Percentiles rank a stretch among this genome's conserved stretches.
Evolutionary conservation across 1,284 basidiomycete species (phyloP).

Genomic region (Boletus semigastroideus): DNA sequence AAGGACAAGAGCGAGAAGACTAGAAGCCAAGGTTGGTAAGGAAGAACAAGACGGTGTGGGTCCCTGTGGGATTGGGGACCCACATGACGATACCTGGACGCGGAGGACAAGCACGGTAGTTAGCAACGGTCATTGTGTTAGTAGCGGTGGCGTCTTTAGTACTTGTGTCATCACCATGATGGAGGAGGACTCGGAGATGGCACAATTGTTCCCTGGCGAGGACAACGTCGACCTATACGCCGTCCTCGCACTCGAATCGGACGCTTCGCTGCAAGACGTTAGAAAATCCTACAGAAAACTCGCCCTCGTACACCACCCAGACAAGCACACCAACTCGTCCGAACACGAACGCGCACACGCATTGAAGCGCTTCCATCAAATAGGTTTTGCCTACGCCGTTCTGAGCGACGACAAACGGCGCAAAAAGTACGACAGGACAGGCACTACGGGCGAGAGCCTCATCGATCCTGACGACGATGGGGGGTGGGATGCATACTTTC

Average conservation of each 20-base stretch:
- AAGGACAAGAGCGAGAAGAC: background rate
- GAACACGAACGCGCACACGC: conserved; percentile 64
- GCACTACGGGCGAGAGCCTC: conserved; percentile 77
- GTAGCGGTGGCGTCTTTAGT: conserved; percentile 3
- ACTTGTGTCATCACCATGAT: conserved; percentile 34
- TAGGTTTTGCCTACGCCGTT: conserved; percentile 89
- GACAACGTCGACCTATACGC: conserved; percentile 75
- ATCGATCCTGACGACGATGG: conserved; percentile 67
- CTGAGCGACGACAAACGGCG: conserved; percentile 76
- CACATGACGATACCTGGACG: background rate
- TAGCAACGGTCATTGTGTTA: conserved; percentile 7
- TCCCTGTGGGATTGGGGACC: background rate
- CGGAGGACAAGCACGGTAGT: background rate
- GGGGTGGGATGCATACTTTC: conserved; percentile 93
- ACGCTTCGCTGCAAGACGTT: conserved; percentile 65
- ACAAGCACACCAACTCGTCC: conserved; percentile 73
- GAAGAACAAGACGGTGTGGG: conserved; percentile 10
- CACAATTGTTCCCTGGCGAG: conserved; percentile 74
- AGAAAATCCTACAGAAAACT: conserved; percentile 83
- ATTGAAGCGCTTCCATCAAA: conserved; percentile 78
- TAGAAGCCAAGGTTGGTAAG: conserved; percentile 5
- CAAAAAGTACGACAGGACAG: conserved; percentile 79
- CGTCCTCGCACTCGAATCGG: conserved; percentile 57
- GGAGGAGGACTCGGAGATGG: conserved; percentile 68
- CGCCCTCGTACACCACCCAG: conserved; percentile 84